Evolutionary conservation across 1,284 basidiomycete genomes (phyloP), one percentile per base, ranked within the genome.

Genomic region (Sporisorium reilianum): DNA sequence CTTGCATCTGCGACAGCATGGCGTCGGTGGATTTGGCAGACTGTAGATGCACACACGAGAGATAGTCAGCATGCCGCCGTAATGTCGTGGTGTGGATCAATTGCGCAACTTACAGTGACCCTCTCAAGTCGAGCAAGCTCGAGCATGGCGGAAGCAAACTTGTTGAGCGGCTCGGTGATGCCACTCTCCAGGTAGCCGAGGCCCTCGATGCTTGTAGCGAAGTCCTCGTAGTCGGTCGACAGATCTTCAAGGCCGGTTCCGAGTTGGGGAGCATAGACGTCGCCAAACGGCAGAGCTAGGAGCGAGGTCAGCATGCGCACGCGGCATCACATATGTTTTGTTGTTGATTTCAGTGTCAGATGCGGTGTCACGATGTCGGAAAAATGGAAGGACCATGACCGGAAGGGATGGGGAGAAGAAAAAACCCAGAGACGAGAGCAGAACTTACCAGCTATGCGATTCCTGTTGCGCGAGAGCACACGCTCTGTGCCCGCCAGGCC

Each of bases 181-280:
- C 96, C 96, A 68, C 93, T 95, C 86, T 99, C 96, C 72, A 99
- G 89, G 86, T 97, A 97, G 62, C 95, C 97, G 63, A 99, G 89
- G 53, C 95, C 95, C 85, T 99, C 95, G 64, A 97, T 93, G 50
- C 93, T 92, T 64, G 94, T 92, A 26, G 96, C 95, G 78, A 98
- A 88, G 85, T 98, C 96, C 84, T 97, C 94, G 86, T 98, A 99
- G 88, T 99, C 97, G 64, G 91, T 90, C 58, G 94, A 92, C 54
- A 99, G 90, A 65, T 84, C 83, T 84, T 80, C 78, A 42, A 61
- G 55, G 3, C 54, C 62, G 28, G 75, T 73, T 50, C 72, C 75
- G 38, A 81, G 59, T 64, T 76, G 70, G 25, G 77, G 77, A 42
- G 78, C 70, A 65, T 77, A 79, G 52, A 81, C 50, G 64, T 81